Conservation (phyloP, 208 protist species). For the Trichomonas vaginalis region DNA sequence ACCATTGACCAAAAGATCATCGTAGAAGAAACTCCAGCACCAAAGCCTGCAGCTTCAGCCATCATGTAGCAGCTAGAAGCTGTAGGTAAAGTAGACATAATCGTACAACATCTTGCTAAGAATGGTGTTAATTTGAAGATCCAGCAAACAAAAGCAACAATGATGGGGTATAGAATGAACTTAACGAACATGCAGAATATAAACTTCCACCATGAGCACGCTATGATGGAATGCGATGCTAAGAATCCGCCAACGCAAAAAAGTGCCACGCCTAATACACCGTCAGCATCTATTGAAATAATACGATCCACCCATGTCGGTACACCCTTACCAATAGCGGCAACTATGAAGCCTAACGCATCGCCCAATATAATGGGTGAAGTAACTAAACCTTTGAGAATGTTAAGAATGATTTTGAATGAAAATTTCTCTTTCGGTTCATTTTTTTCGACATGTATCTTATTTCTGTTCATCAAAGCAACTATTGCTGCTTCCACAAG, state of each 20-base stretch:
- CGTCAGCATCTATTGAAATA: not conserved
- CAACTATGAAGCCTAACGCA: not conserved
- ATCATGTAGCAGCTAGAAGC: not conserved
- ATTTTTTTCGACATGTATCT: not conserved
- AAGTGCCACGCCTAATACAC: not conserved
- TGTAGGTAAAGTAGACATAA: not conserved
- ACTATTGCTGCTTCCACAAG: not conserved
- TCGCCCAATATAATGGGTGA: not conserved
- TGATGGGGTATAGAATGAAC: not conserved
- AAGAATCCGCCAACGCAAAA: not conserved
- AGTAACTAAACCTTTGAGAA: not conserved
- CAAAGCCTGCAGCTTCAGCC: not conserved
- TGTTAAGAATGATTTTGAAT: not conserved
- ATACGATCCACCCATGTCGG: not conserved
- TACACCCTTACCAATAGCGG: not conserved
- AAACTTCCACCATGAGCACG: not conserved
- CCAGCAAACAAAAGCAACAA: not conserved
- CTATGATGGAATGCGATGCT: not conserved
- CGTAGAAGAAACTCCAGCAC: not conserved
- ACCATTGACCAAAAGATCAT: constrained; percentile 12
- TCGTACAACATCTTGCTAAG: not conserved
- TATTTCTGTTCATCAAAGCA: not conserved
- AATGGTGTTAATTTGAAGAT: not conserved
- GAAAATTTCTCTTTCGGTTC: not conserved
- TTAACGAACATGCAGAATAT: not conserved